Evolutionary conservation across 139 green algal genomes (phyloP).

Genomic region (Chlamydomonas eustigma): DNA sequence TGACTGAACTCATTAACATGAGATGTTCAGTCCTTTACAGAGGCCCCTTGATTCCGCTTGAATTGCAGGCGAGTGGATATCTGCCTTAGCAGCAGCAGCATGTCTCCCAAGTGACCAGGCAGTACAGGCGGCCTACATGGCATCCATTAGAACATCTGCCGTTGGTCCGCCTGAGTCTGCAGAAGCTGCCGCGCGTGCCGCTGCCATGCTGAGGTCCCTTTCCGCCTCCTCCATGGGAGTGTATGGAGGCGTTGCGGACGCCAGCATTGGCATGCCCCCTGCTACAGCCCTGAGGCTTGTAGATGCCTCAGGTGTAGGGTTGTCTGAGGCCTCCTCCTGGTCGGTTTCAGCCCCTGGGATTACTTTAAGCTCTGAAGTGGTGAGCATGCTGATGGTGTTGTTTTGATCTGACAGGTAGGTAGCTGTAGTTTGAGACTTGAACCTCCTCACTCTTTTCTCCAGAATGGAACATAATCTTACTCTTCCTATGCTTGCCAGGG

Average conservation of each 20-base stretch:
- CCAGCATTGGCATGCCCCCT: not conserved
- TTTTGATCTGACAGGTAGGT: no score
- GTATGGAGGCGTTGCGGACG: no score
- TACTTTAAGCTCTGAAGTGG: not conserved
- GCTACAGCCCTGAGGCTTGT: not conserved
- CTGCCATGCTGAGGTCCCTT: not conserved
- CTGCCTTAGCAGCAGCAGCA: not conserved
- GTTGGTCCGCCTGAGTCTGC: not conserved
- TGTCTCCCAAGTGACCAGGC: not conserved
- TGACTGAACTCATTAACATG: no score
- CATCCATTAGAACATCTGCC: not conserved
- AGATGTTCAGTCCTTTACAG: no score
- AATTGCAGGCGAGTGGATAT: slow-evolving; percentile 44
- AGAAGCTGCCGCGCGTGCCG: no score
- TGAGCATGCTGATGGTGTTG: not conserved
- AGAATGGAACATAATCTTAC: no score
- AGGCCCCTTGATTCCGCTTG: not conserved
- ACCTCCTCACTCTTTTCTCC: no score
- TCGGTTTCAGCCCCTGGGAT: not conserved
- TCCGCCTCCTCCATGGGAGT: not conserved
- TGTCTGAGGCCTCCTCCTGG: not conserved
- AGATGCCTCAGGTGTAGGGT: not conserved
- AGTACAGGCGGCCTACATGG: not conserved
- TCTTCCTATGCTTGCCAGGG: no score
- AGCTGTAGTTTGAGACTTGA: no score